Base-by-base conservation (phyloP, 495 filamentous ascomycete species). In the Penicillium odoratum region DNA sequence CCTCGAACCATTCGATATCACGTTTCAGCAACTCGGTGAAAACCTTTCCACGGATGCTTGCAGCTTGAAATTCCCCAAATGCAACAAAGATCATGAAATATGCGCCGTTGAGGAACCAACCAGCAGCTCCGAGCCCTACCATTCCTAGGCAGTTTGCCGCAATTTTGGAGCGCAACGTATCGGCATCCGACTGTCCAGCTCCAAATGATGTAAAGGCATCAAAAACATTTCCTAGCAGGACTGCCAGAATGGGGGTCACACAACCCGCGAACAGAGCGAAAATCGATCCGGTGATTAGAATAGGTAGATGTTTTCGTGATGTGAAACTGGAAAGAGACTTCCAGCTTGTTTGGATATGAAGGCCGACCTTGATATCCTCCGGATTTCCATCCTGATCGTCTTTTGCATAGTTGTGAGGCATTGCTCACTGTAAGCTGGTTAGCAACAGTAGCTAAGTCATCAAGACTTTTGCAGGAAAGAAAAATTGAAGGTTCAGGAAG, bases 1-100 rank as follows among this genome's bases (percentile, higher is more conserved):
- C 75, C 67, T 98, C 92, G 63, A 90, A 98, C 92, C 93, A 98
- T 51, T 77, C 79, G 56, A 95, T 81, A 30, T 93, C 85, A 67
- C 88, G 92, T 15, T 76, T 65, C 21, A 95, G 62, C 16, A 98
- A 69, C 3, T 81, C 82, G 2, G 72, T 62, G 62, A 96, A 97
- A 3, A 96, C 65, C 28, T 66, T 76, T 30, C 79, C 74, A 28
- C 91, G 83, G 25, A 84, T 85, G 21, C 69, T 78, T 40, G 80
- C 83, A 4, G 85, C 91, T 59, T 97, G 91, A 8, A 92, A 66
- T 70, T 97, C 93, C 28, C 92, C 89, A 64, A 91, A 92, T 0
- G 81, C 63, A 43, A 92, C 69, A 84, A 93, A 97, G 4, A 79
- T 58, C 11, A 79, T 76, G 61, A 88, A 86, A 61, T 88, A 91